A percentile compares a stretch with the other conserved stretches of the same genome.
Conservation (phyloP, 2,329 filamentous ascomycete genomes). For the Lojkania enalia region DNA sequence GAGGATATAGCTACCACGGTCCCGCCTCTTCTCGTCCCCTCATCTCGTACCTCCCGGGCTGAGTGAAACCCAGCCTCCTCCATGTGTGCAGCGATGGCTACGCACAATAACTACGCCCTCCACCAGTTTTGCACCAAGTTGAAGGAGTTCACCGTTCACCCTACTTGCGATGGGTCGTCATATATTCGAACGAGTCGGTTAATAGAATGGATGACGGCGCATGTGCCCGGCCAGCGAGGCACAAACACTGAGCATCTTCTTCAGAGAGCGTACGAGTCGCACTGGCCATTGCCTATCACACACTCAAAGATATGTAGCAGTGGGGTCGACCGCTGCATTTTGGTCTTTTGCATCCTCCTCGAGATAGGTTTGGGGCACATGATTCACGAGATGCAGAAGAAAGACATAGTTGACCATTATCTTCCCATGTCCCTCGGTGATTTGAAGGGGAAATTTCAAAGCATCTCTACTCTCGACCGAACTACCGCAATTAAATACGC, state of each 20-base stretch:
- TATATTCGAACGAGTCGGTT: background rate
- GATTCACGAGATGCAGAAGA: constrained; percentile 17
- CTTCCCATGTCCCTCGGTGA: constrained; percentile 1
- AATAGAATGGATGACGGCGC: background rate
- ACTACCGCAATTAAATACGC: background rate
- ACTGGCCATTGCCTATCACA: background rate
- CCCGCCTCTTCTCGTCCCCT: no score
- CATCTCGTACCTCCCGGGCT: no score
- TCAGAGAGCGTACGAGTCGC: background rate
- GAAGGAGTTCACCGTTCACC: background rate
- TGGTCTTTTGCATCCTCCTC: constrained; percentile 32
- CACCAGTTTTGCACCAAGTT: no score
- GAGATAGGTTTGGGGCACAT: constrained; percentile 18
- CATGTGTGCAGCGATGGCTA: no score
- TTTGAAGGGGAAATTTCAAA: constrained; percentile 1
- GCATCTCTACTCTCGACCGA: no score
- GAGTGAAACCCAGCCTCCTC: no score
- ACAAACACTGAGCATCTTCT: background rate
- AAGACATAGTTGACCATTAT: constrained; percentile 2
- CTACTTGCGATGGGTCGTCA: background rate
- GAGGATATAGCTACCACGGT: no score
- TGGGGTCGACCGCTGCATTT: background rate
- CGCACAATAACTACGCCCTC: no score
- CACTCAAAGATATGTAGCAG: background rate
- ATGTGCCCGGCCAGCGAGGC: background rate